Evolutionary conservation across 2,329 filamentous ascomycete genomes (phyloP), one percentile per base, ranked within the genome.

Genomic region (Colletotrichum spinosum): DNA sequence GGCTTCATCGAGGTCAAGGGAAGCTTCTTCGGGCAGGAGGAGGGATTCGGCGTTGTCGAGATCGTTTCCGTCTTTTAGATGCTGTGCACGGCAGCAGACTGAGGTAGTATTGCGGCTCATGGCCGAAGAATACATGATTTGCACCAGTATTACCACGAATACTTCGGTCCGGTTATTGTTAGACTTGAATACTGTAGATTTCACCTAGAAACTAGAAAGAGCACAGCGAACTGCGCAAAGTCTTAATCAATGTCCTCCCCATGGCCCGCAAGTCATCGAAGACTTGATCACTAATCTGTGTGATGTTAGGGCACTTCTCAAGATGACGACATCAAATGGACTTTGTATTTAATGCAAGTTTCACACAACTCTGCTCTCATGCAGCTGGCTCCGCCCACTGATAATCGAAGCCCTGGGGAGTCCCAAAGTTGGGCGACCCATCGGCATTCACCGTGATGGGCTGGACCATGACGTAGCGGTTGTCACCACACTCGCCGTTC

Each of bases 401-500:
- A 12, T 61, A 61, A 2, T 61, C 70, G 7, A 67, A 70, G 9
- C 58, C 65, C 44, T 70, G 67, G 3, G 70, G 72, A 11, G 72
- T 67, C 3, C 84, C 85, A 73, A 87, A 86, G 70, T 84, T 81
- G 3, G 84, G 86, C 1, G 79, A 79, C 0, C 84, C 84, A 65
- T 87, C 80, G 1, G 77, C 73, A 49, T 85, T 83, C 68, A 79
- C 83, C 25, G 80, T 81, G 34, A 88, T 70, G 33, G 79, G 79
- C 71, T 86, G 81, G 0, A 82, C 82, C 75, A 84, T 84, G 1
- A 86, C 84, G 67, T 87, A 87, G 44, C 86, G 73, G 5, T 78
- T 83, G 2, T 82, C 78, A 63, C 86, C 84, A 60, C 86, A 88
- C 1, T 81, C 79, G 1, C 86, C 85, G 0, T 73, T 74, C 10